Percentiles rank a stretch among this genome's conserved stretches.
phyloP scores from a whole-genome alignment of 139 green algal species.

The Astrephomene gubernaculifera region DNA sequence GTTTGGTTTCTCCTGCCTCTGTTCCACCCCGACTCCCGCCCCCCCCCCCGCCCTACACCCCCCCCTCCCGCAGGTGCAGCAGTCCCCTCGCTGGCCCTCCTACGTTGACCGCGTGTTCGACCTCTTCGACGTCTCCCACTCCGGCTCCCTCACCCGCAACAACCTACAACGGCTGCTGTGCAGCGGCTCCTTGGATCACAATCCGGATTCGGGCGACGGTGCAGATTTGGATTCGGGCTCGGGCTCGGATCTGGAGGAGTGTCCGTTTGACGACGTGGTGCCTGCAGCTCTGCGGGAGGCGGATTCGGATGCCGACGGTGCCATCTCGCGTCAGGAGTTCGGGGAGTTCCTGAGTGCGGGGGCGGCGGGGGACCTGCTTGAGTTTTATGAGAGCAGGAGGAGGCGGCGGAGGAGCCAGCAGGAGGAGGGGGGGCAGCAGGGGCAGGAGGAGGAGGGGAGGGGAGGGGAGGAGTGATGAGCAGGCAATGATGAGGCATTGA shows the following conservation, averaged over 20 bases:
- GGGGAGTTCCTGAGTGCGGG: not conserved
- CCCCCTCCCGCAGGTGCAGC: not conserved
- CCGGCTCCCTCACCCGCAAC: not conserved
- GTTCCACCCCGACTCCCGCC: not conserved
- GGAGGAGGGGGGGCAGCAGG: too few relatives aligned
- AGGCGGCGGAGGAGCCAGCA: not conserved
- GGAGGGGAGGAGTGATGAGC: too few relatives aligned
- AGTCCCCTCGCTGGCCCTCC: constrained; percentile 3
- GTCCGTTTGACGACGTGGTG: constrained; percentile 37
- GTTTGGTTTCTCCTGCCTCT: too few relatives aligned
- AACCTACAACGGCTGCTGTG: constrained; percentile 30
- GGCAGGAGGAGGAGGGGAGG: too few relatives aligned
- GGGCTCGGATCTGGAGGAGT: constrained; percentile 23
- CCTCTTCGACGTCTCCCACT: constrained; percentile 16
- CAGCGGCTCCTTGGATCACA: too few relatives aligned
- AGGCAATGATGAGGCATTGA: too few relatives aligned
- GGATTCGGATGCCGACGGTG: constrained; percentile 14
- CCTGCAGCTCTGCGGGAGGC: constrained; percentile 26
- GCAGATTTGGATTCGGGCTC: too few relatives aligned
- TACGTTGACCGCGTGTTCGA: constrained; percentile 31
- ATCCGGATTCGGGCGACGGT: too few relatives aligned
- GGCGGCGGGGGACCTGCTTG: constrained; percentile 16
- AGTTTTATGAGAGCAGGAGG: constrained; percentile 43
- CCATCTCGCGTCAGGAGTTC: constrained; percentile 37
- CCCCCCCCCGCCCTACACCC: not conserved